Conservation (phyloP, 2,329 filamentous ascomycete genomes). For the Alternaria burnsii region DNA sequence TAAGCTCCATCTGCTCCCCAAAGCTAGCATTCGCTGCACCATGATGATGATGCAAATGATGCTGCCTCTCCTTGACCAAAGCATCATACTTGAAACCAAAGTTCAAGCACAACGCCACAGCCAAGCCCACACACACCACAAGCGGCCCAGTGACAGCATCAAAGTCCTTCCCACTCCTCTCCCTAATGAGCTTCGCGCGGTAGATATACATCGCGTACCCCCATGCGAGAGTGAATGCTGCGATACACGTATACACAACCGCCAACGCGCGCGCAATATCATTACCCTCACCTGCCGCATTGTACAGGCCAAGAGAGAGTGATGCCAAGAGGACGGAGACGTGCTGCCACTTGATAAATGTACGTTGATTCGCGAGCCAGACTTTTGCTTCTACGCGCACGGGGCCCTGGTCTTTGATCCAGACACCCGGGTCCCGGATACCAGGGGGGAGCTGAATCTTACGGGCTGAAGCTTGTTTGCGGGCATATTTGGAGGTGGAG, state of each 20-base stretch:
- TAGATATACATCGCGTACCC: conserved; percentile 84
- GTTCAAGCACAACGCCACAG: conserved; percentile 81
- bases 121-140: conserved; percentile 80
- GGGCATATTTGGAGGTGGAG: conserved; percentile 75
- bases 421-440: conserved; percentile 82
- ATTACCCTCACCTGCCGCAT: conserved; percentile 80
- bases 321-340: conserved; percentile 87
- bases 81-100: conserved; percentile 75
- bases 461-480: conserved; percentile 53
- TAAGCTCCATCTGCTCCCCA: conserved; percentile 28
- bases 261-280: conserved; percentile 79
- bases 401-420: conserved; percentile 94
- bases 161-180: conserved; percentile 90
- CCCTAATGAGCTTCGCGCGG: conserved; percentile 79
- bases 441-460: conserved; percentile 77
- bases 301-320: conserved; percentile 84
- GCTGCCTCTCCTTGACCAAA: conserved; percentile 20
- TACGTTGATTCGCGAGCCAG: conserved; percentile 98
- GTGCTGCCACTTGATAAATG: conserved; percentile 98
- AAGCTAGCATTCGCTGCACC: conserved; percentile 8
- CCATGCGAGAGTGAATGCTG: conserved; percentile 85
- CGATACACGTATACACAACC: conserved; percentile 82
- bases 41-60: conserved; percentile 16
- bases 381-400: conserved; percentile 97
- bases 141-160: conserved; percentile 88